Evolutionary conservation across 352 stramenopile genomes (phyloP).

Genomic region (Plasmopara muralis): DNA sequence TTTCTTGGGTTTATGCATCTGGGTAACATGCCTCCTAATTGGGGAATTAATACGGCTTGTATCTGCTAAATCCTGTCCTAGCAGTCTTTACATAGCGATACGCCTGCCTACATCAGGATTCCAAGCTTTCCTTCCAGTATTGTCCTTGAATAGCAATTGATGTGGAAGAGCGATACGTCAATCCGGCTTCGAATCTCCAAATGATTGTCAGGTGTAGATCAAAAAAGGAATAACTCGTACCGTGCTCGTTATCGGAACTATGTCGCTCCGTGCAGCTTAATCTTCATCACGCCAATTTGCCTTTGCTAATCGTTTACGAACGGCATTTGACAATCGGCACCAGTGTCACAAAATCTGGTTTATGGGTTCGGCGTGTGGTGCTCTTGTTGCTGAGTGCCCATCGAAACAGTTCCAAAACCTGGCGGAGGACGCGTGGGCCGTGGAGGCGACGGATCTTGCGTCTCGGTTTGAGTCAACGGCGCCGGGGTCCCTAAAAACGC

Average conservation of each 20-base stretch:
- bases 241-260: background rate
- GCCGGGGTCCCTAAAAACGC: constrained; percentile 41
- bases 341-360: constrained; percentile 25
- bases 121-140: too few relatives aligned
- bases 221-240: background rate
- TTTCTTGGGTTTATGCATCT: constrained; percentile 9
- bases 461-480: constrained; percentile 19
- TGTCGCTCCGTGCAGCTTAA: background rate
- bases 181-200: background rate
- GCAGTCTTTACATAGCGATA: too few relatives aligned
- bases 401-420: constrained; percentile 27
- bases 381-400: constrained; percentile 14
- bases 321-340: constrained; percentile 6
- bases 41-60: too few relatives aligned
- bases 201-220: background rate
- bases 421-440: constrained; percentile 33
- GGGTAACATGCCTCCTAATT: too few relatives aligned
- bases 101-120: too few relatives aligned
- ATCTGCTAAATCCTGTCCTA: too few relatives aligned
- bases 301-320: background rate
- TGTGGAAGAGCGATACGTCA: constrained; percentile 3
- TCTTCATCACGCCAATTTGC: background rate
- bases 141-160: constrained; percentile 7
- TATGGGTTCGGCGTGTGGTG: constrained; percentile 50
- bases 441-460: constrained; percentile 20